Evolutionary conservation across 2,329 filamentous ascomycete genomes (phyloP).

Genomic region (Colletotrichum camelliae): DNA sequence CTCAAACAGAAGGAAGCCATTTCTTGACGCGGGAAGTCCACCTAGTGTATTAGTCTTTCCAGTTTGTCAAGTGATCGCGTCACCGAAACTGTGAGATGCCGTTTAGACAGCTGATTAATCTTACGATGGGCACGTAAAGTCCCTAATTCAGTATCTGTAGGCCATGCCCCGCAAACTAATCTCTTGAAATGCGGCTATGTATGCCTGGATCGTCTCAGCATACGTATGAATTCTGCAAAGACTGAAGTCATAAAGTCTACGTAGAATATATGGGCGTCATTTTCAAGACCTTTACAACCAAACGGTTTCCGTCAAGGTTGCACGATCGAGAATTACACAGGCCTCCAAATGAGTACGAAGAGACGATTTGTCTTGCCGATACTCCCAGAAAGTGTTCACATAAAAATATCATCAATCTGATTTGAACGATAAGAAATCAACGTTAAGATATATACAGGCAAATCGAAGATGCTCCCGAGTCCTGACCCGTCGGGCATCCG

Average conservation of each 20-base stretch:
- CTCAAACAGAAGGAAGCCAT: background rate
- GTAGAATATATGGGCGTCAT: background rate
- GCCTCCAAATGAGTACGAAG: background rate
- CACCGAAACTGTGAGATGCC: background rate
- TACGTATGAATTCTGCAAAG: background rate
- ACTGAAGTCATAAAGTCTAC: no score
- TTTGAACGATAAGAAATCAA: background rate
- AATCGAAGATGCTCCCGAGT: background rate
- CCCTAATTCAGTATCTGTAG: background rate
- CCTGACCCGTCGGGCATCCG: background rate
- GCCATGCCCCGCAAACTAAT: fast-evolving
- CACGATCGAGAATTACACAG: no score
- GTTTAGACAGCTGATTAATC: background rate
- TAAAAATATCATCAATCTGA: background rate
- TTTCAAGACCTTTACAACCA: fast-evolving
- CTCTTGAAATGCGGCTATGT: background rate
- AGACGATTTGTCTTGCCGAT: fast-evolving
- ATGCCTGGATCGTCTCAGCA: fast-evolving
- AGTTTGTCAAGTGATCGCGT: background rate
- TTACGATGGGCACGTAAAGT: no score
- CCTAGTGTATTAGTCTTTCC: background rate
- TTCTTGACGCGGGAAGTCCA: background rate
- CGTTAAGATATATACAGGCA: background rate
- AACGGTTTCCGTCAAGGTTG: fast-evolving
- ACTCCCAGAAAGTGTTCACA: fast-evolving